phyloP scores from a whole-genome alignment of 176 grass and related monocot genomes.

The Melocanna baccifera region DNA sequence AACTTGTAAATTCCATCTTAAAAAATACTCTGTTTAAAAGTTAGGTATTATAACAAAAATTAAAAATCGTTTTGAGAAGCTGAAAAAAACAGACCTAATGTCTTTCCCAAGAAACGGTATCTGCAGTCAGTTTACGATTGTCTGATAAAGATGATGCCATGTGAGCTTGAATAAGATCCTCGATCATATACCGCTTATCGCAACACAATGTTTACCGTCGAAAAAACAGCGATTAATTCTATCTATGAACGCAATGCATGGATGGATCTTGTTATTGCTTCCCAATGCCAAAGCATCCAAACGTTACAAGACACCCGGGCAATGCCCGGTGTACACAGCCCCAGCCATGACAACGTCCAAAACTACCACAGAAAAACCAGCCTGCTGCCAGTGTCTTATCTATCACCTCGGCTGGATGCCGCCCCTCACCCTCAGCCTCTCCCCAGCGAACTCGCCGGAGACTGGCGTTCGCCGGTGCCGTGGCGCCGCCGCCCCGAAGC shows the following conservation, averaged over 20 bases:
- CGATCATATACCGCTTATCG: neutral
- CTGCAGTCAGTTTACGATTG: neutral
- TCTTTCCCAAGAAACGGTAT: no score
- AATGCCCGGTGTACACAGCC: neutral
- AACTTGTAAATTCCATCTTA: no score
- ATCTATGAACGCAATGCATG: neutral
- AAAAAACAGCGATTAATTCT: neutral
- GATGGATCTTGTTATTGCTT: neutral
- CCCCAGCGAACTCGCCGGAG: constrained; percentile 38
- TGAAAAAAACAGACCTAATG: no score
- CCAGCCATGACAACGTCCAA: neutral
- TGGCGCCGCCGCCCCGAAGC: neutral
- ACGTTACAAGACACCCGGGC: neutral
- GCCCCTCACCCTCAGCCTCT: constrained; percentile 45
- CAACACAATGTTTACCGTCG: neutral
- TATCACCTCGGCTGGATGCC: constrained; percentile 52
- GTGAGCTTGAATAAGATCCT: neutral
- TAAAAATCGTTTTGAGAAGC: no score
- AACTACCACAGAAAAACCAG: neutral
- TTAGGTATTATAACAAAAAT: no score
- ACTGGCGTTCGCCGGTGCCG: constrained; percentile 23
- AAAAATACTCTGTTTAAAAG: no score
- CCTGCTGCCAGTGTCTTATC: neutral
- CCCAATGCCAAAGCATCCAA: neutral
- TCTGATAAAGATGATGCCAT: neutral